phyloP scores from a whole-genome alignment of 2,329 filamentous ascomycete species.

The Trichoderma guizhouense region DNA sequence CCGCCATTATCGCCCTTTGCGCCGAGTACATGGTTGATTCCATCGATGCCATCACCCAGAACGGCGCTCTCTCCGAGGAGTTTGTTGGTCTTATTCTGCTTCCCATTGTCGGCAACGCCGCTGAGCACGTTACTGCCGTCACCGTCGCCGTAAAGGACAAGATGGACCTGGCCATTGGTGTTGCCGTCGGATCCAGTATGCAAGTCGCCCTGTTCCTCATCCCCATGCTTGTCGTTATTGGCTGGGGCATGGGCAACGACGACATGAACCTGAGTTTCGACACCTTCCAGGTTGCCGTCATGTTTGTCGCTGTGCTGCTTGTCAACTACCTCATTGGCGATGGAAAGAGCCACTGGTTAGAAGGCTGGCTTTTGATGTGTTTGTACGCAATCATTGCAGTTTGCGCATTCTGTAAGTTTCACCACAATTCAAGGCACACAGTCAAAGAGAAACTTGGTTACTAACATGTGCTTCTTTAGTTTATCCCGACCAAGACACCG shows the following conservation, averaged over 20 bases:
- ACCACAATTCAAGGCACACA: neutral
- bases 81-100: conserved; percentile 79
- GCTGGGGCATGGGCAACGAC: conserved; percentile 69
- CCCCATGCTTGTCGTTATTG: conserved; percentile 71
- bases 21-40: conserved; percentile 75
- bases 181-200: conserved; percentile 76
- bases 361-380: conserved; percentile 72
- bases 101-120: conserved; percentile 79
- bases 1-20: conserved; percentile 76
- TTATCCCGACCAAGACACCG: conserved; percentile 17
- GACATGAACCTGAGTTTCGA: conserved; percentile 83
- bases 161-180: conserved; percentile 79
- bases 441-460: neutral
- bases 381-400: conserved; percentile 77
- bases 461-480: neutral
- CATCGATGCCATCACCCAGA: conserved; percentile 64
- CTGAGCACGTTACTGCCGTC: conserved; percentile 77
- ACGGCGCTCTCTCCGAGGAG: conserved; percentile 61
- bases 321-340: conserved; percentile 85
- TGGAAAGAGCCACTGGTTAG: conserved; percentile 78
- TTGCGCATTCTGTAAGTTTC: conserved; percentile 58
- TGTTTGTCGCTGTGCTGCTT: conserved; percentile 80
- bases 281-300: conserved; percentile 79
- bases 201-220: conserved; percentile 79
- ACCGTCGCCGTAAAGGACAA: conserved; percentile 80